A percentile compares a stretch with the other conserved stretches of the same genome.
Conservation (phyloP, 2,329 filamentous ascomycete species). For the Trichoderma oligosporum region DNA sequence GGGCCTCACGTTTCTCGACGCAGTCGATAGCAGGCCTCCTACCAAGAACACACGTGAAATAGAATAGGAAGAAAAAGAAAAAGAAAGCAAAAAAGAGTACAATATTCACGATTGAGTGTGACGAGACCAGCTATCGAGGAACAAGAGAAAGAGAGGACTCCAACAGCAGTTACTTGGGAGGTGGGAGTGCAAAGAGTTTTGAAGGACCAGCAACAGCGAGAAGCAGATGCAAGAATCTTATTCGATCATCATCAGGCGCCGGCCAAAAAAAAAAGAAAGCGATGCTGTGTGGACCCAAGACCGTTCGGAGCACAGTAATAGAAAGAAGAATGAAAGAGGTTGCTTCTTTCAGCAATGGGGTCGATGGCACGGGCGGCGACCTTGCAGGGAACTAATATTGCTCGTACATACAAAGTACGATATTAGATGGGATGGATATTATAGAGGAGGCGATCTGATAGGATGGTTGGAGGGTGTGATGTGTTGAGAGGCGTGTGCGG, state of each 20-base stretch:
- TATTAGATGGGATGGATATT: neutral
- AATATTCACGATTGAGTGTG: conserved; percentile 37
- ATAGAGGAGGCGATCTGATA: conserved; percentile 19
- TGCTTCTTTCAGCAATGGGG: neutral
- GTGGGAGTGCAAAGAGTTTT: conserved; percentile 51
- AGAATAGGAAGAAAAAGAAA: neutral
- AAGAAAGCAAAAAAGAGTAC: conserved; percentile 8
- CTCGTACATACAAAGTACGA: neutral
- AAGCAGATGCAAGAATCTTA: conserved; percentile 25
- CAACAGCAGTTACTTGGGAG: conserved; percentile 33
- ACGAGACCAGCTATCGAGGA: conserved; percentile 57
- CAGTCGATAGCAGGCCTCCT: conserved; percentile 18
- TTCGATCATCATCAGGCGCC: conserved; percentile 37
- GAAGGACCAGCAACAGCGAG: conserved; percentile 35
- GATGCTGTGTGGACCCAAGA: conserved; percentile 31
- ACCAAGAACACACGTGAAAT: neutral
- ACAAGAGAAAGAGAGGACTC: conserved; percentile 33
- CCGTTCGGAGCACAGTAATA: neutral
- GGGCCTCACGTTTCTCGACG: conserved; percentile 13
- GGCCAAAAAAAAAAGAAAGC: conserved; percentile 24
- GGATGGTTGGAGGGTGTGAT: conserved; percentile 19
- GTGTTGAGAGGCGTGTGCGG: conserved; percentile 5
- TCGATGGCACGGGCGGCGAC: neutral
- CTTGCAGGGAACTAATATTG: neutral
- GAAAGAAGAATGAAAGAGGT: neutral